These are phyloP conservation scores for Phytophthora chlamydospora DNA, from an alignment of 352 stramenopile genomes.

Conservation along the genomic window DNA sequence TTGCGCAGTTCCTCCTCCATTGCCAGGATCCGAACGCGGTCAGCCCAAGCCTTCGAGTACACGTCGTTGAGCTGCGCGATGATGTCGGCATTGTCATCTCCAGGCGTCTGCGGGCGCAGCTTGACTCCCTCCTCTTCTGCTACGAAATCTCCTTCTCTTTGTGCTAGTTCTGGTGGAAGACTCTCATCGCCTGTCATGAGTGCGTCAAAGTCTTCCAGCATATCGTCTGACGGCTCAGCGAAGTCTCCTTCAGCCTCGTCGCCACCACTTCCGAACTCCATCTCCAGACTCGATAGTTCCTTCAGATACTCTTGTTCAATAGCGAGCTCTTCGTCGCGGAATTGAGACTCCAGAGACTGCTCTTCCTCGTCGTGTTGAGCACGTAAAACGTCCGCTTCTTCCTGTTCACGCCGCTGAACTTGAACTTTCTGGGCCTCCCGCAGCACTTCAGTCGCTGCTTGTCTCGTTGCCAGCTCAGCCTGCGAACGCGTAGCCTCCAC, in stretches of 20 bases:
- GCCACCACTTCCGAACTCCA: slow-evolving; percentile 45
- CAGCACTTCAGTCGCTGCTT: slow-evolving; percentile 36
- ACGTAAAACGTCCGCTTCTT: slow-evolving; percentile 28
- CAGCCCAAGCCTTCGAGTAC: slow-evolving; percentile 40
- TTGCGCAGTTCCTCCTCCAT: slow-evolving; percentile 43
- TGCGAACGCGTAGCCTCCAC: slow-evolving; percentile 57
- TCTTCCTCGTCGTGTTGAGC: slow-evolving; percentile 38
- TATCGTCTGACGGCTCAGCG: slow-evolving; percentile 20
- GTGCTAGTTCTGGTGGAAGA: neutral
- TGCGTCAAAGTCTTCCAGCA: slow-evolving; percentile 11
- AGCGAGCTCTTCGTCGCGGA: slow-evolving; percentile 47
- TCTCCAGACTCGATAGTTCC: slow-evolving; percentile 51
- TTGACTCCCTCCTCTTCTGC: neutral
- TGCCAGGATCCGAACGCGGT: slow-evolving; percentile 28
- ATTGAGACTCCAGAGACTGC: slow-evolving; percentile 45
- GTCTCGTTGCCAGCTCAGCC: slow-evolving; percentile 44
- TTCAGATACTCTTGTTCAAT: slow-evolving; percentile 66
- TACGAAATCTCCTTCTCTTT: neutral
- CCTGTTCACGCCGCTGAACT: slow-evolving; percentile 33
- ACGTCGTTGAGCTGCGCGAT: slow-evolving; percentile 43
- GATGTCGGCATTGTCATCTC: slow-evolving; percentile 38
- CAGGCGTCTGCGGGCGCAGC: neutral
- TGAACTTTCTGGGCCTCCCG: slow-evolving; percentile 32
- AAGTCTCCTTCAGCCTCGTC: slow-evolving; percentile 37
- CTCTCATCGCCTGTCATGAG: slow-evolving; percentile 13